Conservation (phyloP, 176 grass and related monocot genomes). For the Zoysia pacifica region DNA sequence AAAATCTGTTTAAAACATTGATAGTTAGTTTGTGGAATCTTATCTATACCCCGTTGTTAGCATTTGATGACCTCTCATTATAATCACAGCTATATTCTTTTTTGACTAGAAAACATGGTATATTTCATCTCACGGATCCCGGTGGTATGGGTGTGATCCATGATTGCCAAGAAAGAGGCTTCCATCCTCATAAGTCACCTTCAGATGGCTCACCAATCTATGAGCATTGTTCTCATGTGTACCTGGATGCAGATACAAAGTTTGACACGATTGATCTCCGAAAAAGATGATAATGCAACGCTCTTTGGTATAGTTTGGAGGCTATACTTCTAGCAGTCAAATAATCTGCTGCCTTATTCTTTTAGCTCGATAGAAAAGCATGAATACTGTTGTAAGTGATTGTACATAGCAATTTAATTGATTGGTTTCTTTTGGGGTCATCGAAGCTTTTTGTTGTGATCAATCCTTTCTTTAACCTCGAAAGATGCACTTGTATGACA, state of each 20-base stretch:
- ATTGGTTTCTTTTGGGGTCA: not conserved
- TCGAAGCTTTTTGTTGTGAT: constrained; percentile 24
- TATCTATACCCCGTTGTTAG: not conserved
- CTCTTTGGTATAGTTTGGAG: constrained; percentile 18
- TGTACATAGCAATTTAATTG: constrained; percentile 51
- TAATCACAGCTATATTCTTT: constrained; percentile 31
- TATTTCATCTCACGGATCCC: constrained; percentile 98
- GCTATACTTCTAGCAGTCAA: constrained; percentile 23
- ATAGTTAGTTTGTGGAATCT: not conserved
- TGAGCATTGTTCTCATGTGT: constrained; percentile 91
- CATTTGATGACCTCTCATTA: constrained; percentile 15
- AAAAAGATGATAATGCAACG: constrained; percentile 40
- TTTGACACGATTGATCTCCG: constrained; percentile 89
- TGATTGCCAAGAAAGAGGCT: constrained; percentile 89
- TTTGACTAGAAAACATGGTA: constrained; percentile 85
- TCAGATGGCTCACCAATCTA: constrained; percentile 84
- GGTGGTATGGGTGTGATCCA: constrained; percentile 86
- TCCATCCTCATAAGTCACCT: constrained; percentile 93
- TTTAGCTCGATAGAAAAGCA: constrained; percentile 28
- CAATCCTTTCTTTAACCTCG: not conserved
- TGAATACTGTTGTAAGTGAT: constrained; percentile 37
- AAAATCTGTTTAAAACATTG: not conserved
- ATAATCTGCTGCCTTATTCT: constrained; percentile 30
- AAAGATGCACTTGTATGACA: not conserved
- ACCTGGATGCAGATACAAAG: constrained; percentile 77